Evolutionary conservation across 2,329 filamentous ascomycete genomes (phyloP), one percentile per base, ranked within the genome.

Genomic region (Alternaria angustiovoidea): DNA sequence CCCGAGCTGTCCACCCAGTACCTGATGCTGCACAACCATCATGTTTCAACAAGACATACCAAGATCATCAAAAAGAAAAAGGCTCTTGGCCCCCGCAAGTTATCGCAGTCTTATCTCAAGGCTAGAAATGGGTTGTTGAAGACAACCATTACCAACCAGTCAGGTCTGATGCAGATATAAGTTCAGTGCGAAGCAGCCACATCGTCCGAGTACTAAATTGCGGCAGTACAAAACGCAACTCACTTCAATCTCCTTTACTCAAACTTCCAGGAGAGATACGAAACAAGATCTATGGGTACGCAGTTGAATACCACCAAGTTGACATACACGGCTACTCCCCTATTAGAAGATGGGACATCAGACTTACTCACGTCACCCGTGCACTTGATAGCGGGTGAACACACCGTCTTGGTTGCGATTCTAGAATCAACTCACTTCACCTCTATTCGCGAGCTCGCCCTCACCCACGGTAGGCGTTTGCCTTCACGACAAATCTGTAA

Each of bases 211-310:
- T 43, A 34, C 54, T 48, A 43, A 41, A 20, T n/a, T 18, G 14
- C 30, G 20, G 3, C 48, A 66, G 59, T 3, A 57, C 57, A 7
- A 47, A 59, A 43, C 28, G n/a, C 16, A 69, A 69, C 34, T 49
- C 57, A 1, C 16, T 22, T 2, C 30, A 60, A 5, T 69, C 65
- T 7, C 61, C 65, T 9, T 57, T 69, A 5, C 59, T 69, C 11
- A 30, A 32, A 5, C 61, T 68, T 12, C 66, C 66, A 7, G 56
- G 48, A 14, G 63, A 69, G 20, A 43, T 69, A 11, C 59, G 65
- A 22, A 54, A 54, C 32, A 61, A 54, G 22, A 70, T 68, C 34
- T 70, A 61, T 57, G 2, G n/a, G 11, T 62, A 55, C 24, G 57
- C 56, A 4, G 41, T 66, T 1, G 64, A 58, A 5, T 51, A 56